phyloP scores from a whole-genome alignment of 2,329 filamentous ascomycete species.

The Aureobasidium sp. region DNA sequence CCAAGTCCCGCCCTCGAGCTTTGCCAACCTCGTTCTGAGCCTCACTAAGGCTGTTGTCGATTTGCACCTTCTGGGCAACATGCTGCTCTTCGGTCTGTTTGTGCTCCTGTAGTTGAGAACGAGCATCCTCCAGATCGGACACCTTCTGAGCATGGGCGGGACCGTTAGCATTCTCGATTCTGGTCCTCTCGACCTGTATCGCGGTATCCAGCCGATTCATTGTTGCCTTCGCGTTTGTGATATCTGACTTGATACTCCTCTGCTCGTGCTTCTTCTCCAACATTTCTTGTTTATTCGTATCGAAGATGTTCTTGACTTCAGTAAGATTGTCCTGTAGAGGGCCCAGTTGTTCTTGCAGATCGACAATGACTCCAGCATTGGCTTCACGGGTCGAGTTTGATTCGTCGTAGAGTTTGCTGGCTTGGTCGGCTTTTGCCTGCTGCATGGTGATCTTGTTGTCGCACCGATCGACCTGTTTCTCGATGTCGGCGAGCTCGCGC shows the following conservation, averaged over 20 bases:
- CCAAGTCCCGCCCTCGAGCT: conserved; percentile 30
- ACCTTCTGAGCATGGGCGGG: conserved; percentile 71
- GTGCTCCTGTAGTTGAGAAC: conserved; percentile 25
- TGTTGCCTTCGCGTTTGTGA: conserved; percentile 58
- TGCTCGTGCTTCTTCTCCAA: conserved; percentile 57
- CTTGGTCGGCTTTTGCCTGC: conserved; percentile 49
- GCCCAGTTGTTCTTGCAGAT: conserved; percentile 38
- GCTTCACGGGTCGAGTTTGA: conserved; percentile 45
- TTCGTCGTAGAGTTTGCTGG: conserved; percentile 46
- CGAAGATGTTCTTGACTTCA: conserved; percentile 58
- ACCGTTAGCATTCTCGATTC: conserved; percentile 70
- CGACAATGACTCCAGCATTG: conserved; percentile 38
- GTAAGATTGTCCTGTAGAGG: conserved; percentile 54
- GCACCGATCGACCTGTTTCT: conserved; percentile 34
- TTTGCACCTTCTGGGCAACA: conserved; percentile 38
- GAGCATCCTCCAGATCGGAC: conserved; percentile 63
- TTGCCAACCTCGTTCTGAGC: conserved; percentile 42
- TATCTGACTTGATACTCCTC: conserved; percentile 66
- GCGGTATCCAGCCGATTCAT: conserved; percentile 48
- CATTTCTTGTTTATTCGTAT: conserved; percentile 37
- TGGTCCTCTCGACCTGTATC: conserved; percentile 62
- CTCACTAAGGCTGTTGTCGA: conserved; percentile 41
- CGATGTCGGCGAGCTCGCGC: conserved; percentile 33
- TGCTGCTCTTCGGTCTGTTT: conserved; percentile 57
- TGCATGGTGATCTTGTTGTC: conserved; percentile 56